A percentile compares a stretch with the other conserved stretches of the same genome.
phyloP scores from a whole-genome alignment of 1,139 yeast species.

The Blastobotrys serpentis region DNA sequence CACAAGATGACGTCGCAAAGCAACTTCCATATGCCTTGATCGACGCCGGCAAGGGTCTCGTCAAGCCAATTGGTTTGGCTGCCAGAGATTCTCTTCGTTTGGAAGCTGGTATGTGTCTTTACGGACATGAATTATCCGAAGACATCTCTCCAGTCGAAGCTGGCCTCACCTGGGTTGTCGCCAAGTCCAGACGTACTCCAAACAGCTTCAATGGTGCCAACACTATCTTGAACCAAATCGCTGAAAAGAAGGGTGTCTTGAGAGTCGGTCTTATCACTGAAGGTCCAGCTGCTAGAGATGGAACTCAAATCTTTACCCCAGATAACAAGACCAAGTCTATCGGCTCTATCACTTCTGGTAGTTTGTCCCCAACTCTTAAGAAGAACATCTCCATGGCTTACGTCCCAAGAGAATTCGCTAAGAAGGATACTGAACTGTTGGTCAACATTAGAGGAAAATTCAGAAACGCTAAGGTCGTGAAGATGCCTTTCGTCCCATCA shows the following conservation, averaged over 20 bases:
- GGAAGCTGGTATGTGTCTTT: constrained; percentile 98
- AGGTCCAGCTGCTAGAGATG: constrained; percentile 94
- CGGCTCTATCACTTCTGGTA: constrained; percentile 85
- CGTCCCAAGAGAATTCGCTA: constrained; percentile 67
- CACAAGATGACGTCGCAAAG: constrained; percentile 55
- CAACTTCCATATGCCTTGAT: constrained; percentile 64
- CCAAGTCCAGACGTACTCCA: constrained; percentile 66
- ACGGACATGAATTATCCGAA: constrained; percentile 87
- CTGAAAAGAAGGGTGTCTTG: constrained; percentile 58
- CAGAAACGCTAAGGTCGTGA: constrained; percentile 69
- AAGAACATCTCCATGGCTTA: constrained; percentile 89
- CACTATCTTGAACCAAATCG: constrained; percentile 67
- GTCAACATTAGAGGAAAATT: constrained; percentile 82
- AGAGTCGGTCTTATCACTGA: constrained; percentile 74
- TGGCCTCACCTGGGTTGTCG: constrained; percentile 83
- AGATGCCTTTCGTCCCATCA: constrained; percentile 80
- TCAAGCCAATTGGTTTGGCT: constrained; percentile 89
- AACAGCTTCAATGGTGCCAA: constrained; percentile 71
- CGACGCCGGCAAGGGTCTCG: constrained; percentile 52
- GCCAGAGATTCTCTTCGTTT: constrained; percentile 93
- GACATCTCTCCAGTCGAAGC: constrained; percentile 86
- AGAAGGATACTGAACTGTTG: constrained; percentile 70
- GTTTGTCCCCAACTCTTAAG: constrained; percentile 81
- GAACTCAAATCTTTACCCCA: constrained; percentile 61
- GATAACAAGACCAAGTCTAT: constrained; percentile 53